phyloP scores from a whole-genome alignment of 2,329 filamentous ascomycete genomes.

The Fusarium agapanthi region DNA sequence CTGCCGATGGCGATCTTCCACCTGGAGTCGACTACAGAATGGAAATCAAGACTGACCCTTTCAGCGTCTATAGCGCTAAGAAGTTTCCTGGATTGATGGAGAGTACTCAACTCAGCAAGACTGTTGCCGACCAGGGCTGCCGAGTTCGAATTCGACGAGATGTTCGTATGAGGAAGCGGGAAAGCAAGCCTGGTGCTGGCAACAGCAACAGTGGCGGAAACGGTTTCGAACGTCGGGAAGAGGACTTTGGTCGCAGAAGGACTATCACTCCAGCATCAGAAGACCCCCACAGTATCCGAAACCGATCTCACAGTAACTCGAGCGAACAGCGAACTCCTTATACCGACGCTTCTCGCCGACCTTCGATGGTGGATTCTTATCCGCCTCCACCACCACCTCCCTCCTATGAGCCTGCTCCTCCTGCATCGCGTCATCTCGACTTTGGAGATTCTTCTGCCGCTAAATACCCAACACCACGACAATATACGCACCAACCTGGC shows the following conservation, averaged over 20 bases:
- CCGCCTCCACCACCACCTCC: slow-evolving; percentile 50
- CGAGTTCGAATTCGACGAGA: slow-evolving; percentile 95
- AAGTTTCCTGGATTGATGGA: slow-evolving; percentile 95
- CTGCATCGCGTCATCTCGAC: slow-evolving; percentile 45
- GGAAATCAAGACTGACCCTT: slow-evolving; percentile 87
- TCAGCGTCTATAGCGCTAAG: slow-evolving; percentile 94
- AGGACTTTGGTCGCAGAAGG: slow-evolving; percentile 61
- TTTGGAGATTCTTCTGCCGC: slow-evolving; percentile 47
- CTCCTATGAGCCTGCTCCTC: slow-evolving; percentile 44
- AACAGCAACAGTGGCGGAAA: slow-evolving; percentile 52
- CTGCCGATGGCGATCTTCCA: slow-evolving; percentile 56
- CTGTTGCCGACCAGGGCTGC: slow-evolving; percentile 95
- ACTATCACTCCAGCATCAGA: slow-evolving; percentile 49
- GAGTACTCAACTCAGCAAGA: slow-evolving; percentile 87
- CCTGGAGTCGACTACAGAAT: slow-evolving; percentile 79
- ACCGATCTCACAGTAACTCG: slow-evolving; percentile 69
- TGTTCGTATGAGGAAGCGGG: slow-evolving; percentile 87
- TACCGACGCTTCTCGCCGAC: slow-evolving; percentile 54
- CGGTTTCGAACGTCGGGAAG: slow-evolving; percentile 68
- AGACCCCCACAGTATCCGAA: slow-evolving; percentile 52
- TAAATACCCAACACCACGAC: slow-evolving; percentile 48
- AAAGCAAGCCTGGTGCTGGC: slow-evolving; percentile 67
- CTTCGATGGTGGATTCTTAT: slow-evolving; percentile 59
- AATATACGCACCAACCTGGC: slow-evolving; percentile 50
- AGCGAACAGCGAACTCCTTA: slow-evolving; percentile 59